Percentiles rank a stretch among this genome's conserved stretches.
Evolutionary conservation across 2,329 filamentous ascomycete species (phyloP).

Genomic region (Trichophyton verrucosum): DNA sequence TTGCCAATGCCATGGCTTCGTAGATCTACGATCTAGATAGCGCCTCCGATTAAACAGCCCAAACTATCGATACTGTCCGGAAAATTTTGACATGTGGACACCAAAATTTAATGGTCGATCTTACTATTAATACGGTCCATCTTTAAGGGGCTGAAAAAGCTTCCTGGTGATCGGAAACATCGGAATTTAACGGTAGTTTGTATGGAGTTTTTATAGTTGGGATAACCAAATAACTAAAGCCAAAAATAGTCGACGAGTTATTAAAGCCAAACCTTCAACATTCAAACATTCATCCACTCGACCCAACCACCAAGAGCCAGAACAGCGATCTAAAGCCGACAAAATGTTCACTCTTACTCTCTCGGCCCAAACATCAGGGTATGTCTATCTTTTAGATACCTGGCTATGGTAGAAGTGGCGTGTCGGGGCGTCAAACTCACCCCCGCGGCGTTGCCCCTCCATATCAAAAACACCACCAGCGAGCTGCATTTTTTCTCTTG

Average conservation of each 20-base stretch:
- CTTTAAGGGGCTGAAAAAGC: no score
- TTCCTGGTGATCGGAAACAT: no score
- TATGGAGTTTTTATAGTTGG: not conserved
- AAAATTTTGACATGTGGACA: no score
- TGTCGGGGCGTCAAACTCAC: not conserved
- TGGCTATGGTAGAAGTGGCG: not conserved
- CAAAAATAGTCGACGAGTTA: no score
- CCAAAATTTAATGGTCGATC: no score
- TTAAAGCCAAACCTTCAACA: not conserved
- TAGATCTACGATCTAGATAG: no score
- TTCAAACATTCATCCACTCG: slow-evolving; percentile 6
- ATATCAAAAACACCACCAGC: not conserved
- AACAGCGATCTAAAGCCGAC: not conserved
- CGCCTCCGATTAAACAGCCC: no score
- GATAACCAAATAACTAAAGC: no score
- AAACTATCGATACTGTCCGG: no score
- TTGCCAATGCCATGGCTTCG: no score
- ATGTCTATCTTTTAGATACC: not conserved
- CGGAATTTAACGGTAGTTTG: no score
- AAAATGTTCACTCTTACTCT: slow-evolving; percentile 30
- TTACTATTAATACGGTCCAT: no score
- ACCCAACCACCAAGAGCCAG: not conserved
- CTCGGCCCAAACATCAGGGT: slow-evolving; percentile 29
- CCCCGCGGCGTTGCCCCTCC: not conserved
- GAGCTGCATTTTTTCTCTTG: not conserved